Evolutionary conservation across 495 filamentous ascomycete genomes (phyloP).

Genomic region (Pseudomonodictys pantanalensis): DNA sequence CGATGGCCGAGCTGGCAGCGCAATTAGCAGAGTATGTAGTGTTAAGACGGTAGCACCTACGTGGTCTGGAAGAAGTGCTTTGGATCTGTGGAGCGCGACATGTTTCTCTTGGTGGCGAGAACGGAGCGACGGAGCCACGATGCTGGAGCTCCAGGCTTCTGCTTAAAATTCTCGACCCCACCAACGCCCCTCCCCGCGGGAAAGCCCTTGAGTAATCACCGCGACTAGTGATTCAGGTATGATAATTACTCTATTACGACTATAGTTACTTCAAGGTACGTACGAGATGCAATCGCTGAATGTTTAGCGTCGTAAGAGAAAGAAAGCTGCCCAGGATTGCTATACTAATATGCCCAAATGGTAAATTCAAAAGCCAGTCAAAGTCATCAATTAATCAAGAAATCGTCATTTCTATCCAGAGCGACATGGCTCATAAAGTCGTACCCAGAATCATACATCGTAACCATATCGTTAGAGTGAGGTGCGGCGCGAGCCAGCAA

Average conservation of each 20-base stretch:
- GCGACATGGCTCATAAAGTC: conserved; percentile 23
- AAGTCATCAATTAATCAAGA: background rate
- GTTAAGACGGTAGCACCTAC: conserved; percentile 48
- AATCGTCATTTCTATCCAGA: conserved; percentile 4
- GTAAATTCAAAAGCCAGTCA: background rate
- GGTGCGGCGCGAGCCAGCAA: conserved; percentile 21
- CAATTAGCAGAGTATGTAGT: background rate
- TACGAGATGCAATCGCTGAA: background rate
- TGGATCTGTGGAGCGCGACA: conserved; percentile 64
- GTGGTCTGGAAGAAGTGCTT: conserved; percentile 89
- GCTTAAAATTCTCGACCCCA: conserved; percentile 6
- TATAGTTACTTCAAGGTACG: no score
- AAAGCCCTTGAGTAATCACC: background rate
- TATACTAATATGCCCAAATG: conserved; percentile 6
- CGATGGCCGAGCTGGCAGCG: conserved; percentile 54
- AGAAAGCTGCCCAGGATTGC: no score
- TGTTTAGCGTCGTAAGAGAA: no score
- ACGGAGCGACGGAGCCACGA: background rate
- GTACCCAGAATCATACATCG: conserved; percentile 26
- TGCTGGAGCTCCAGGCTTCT: background rate
- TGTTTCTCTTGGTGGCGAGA: conserved; percentile 37
- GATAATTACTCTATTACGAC: background rate
- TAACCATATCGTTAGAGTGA: conserved; percentile 31
- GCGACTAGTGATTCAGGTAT: background rate
- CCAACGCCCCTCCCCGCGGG: background rate